Percentiles rank a stretch among this genome's conserved stretches.
phyloP scores from a whole-genome alignment of 2,329 filamentous ascomycete species.

The Elsinoe batatas region DNA sequence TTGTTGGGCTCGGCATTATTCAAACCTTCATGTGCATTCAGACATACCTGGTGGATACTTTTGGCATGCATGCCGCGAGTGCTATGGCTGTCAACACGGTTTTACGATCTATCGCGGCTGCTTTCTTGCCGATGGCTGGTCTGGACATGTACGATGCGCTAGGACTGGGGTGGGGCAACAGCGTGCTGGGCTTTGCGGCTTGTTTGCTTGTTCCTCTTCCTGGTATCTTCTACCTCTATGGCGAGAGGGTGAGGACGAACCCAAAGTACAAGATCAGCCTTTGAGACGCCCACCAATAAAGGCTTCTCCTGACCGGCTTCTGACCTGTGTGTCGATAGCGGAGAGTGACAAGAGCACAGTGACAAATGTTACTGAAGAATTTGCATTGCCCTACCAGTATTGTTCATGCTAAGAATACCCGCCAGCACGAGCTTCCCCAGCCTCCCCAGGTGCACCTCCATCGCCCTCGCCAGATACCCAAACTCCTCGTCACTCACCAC shows the following conservation, averaged over 20 bases:
- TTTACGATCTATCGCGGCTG: constrained; percentile 45
- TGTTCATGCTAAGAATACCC: constrained; percentile 9
- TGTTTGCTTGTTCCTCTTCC: constrained; percentile 41
- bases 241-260: constrained; percentile 36
- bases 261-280: neutral
- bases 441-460: constrained; percentile 21
- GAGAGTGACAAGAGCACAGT: constrained; percentile 19
- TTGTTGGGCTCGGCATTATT: constrained; percentile 22
- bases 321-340: too few species aligned
- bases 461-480: constrained; percentile 27
- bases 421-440: constrained; percentile 11
- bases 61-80: constrained; percentile 48
- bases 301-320: too few species aligned
- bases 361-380: constrained; percentile 15
- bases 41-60: constrained; percentile 57
- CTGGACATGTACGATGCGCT: constrained; percentile 50
- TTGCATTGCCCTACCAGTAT: constrained; percentile 4
- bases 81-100: constrained; percentile 58
- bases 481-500: constrained; percentile 9
- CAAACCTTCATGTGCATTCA: constrained; percentile 22
- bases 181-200: constrained; percentile 44
- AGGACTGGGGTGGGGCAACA: constrained; percentile 53
- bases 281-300: neutral
- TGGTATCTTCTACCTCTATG: constrained; percentile 36
- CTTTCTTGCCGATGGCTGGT: constrained; percentile 48